Conservation (phyloP, 495 filamentous ascomycete species). For the Hypomontagnella submonticulosa region DNA sequence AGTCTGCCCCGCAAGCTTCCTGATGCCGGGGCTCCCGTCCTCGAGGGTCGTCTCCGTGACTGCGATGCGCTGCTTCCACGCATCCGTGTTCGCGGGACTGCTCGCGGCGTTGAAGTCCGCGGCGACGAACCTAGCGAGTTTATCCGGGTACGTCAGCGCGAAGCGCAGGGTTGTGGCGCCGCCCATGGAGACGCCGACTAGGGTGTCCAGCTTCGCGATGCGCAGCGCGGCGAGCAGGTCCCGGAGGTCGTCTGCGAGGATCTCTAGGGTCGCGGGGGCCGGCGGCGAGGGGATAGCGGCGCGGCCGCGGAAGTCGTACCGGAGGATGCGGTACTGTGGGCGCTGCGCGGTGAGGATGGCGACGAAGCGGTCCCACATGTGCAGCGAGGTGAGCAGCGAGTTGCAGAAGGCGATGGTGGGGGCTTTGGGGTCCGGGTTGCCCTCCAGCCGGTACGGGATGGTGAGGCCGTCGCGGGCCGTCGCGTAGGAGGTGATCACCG, state of each 20-base stretch:
- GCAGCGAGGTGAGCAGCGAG: slow-evolving; percentile 75
- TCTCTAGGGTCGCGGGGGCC: slow-evolving; percentile 64
- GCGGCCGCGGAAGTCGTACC: slow-evolving; percentile 76
- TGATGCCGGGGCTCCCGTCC: slow-evolving; percentile 59
- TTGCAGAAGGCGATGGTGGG: slow-evolving; percentile 79
- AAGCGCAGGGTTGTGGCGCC: slow-evolving; percentile 79
- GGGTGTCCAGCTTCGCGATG: slow-evolving; percentile 66
- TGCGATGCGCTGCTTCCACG: slow-evolving; percentile 80
- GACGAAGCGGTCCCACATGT: slow-evolving; percentile 82
- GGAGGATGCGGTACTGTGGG: slow-evolving; percentile 73
- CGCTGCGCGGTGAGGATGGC: slow-evolving; percentile 66
- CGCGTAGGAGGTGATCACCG: slow-evolving; percentile 71
- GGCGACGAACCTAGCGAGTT: slow-evolving; percentile 70
- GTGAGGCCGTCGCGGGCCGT: slow-evolving; percentile 72
- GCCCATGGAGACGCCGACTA: slow-evolving; percentile 81
- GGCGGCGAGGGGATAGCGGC: slow-evolving; percentile 59
- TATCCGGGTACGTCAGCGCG: slow-evolving; percentile 70
- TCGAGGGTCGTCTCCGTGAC: slow-evolving; percentile 70
- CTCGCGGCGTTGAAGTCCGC: slow-evolving; percentile 81
- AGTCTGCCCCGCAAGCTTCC: slow-evolving; percentile 71
- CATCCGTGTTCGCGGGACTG: slow-evolving; percentile 74
- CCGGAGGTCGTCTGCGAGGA: slow-evolving; percentile 73
- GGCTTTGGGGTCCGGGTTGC: slow-evolving; percentile 69
- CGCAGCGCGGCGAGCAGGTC: slow-evolving; percentile 67
- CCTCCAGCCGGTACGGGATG: slow-evolving; percentile 79